phyloP scores from a whole-genome alignment of 345 rosid species.

The Ceriops tagal region DNA sequence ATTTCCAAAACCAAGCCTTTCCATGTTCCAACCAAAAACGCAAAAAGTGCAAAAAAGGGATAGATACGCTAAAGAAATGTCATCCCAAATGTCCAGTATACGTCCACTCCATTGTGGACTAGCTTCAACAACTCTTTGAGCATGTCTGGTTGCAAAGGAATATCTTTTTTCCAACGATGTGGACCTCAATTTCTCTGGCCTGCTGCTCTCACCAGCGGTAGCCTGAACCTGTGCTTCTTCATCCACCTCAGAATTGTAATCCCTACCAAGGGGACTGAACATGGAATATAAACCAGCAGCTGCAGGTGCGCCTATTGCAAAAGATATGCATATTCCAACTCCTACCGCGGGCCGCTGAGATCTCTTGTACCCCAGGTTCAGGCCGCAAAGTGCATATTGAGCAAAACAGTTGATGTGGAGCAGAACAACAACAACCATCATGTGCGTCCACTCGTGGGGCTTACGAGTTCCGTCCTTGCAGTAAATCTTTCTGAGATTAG shows the following conservation, averaged over 20 bases:
- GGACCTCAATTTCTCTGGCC: slow-evolving; percentile 23
- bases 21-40: slow-evolving; percentile 98
- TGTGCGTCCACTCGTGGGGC: slow-evolving; percentile 87
- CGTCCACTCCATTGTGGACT: slow-evolving; percentile 86
- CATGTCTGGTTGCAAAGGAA: slow-evolving; percentile 60
- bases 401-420: slow-evolving; percentile 92
- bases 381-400: slow-evolving; percentile 90
- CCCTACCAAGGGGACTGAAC: slow-evolving; percentile 83
- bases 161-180: slow-evolving; percentile 50
- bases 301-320: slow-evolving; percentile 91
- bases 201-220: slow-evolving; percentile 26
- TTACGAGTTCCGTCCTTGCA: slow-evolving; percentile 86
- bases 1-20: slow-evolving; percentile 92
- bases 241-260: slow-evolving; percentile 51
- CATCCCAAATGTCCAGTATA: slow-evolving; percentile 78
- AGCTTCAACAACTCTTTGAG: slow-evolving; percentile 36
- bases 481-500: slow-evolving; percentile 66
- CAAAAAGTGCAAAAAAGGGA: slow-evolving; percentile 80
- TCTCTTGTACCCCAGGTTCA: slow-evolving; percentile 76
- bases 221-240: slow-evolving; percentile 58
- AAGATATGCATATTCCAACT: slow-evolving; percentile 71
- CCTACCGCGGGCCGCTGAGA: slow-evolving; percentile 80
- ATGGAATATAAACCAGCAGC: slow-evolving; percentile 72
- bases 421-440: slow-evolving; percentile 72
- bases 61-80: slow-evolving; percentile 76